phyloP scores from a whole-genome alignment of 495 filamentous ascomycete species.

The Trichoderma reesei region DNA sequence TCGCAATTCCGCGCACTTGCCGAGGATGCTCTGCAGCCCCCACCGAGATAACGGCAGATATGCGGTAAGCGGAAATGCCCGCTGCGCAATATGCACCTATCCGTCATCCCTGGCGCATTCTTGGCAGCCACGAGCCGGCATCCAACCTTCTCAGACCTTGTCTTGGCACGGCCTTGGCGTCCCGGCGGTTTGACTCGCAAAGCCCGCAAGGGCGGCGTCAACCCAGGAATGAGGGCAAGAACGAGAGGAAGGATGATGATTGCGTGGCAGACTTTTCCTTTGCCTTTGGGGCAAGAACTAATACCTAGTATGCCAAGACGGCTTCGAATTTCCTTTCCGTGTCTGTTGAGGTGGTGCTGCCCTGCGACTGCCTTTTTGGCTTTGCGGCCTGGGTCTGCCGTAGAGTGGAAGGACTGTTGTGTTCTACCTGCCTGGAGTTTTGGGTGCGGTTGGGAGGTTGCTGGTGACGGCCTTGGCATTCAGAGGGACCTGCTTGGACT shows the following conservation, averaged over 20 bases:
- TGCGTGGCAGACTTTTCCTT: neutral
- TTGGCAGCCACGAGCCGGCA: neutral
- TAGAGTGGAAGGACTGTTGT: too few species aligned
- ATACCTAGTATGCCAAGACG: neutral
- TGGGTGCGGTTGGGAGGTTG: too few species aligned
- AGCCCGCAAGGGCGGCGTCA: neutral
- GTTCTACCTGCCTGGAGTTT: too few species aligned
- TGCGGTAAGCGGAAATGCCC: too few species aligned
- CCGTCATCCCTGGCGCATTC: neutral
- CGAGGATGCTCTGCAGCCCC: too few species aligned
- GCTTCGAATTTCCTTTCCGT: neutral
- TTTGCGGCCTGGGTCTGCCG: neutral
- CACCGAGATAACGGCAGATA: too few species aligned
- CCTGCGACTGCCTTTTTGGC: neutral
- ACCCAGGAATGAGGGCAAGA: neutral
- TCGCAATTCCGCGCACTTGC: too few species aligned
- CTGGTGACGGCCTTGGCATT: too few species aligned
- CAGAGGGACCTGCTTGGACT: too few species aligned
- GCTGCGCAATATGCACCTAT: too few species aligned
- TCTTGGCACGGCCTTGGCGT: slow-evolving; percentile 2
- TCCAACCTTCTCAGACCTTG: neutral
- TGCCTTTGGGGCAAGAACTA: neutral
- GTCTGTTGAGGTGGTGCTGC: too few species aligned
- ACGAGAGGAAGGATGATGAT: neutral
- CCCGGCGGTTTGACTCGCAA: neutral